Evolutionary conservation across 108 stramenopile genomes (phyloP).

Genomic region (Bacterosira constricta): DNA sequence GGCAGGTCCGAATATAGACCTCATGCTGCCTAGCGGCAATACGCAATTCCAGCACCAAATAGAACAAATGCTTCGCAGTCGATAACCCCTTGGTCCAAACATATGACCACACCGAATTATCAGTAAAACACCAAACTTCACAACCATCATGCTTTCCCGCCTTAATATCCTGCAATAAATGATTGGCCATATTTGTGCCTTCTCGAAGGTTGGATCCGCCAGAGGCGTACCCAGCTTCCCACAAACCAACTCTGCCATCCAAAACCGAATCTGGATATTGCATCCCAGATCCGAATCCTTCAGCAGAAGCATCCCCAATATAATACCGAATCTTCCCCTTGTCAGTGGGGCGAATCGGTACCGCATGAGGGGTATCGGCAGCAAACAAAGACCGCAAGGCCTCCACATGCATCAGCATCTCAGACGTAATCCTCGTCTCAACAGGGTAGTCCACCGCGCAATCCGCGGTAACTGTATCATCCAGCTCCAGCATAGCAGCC

Average conservation of each 20-base stretch:
- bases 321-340: not conserved
- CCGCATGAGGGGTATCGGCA: not conserved
- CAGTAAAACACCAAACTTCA: too few relatives aligned
- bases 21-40: not conserved
- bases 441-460: conserved; percentile 1
- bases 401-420: conserved; percentile 7
- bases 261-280: conserved; percentile 3
- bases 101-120: too few relatives aligned
- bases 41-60: not conserved
- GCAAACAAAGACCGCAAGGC: conserved; percentile 6
- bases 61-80: not conserved
- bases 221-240: too few relatives aligned
- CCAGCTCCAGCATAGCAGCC: not conserved
- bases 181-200: too few relatives aligned
- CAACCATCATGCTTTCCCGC: too few relatives aligned
- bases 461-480: not conserved
- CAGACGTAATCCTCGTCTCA: conserved; percentile 4
- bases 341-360: conserved; percentile 8
- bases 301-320: conserved; percentile 15
- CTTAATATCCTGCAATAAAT: too few relatives aligned
- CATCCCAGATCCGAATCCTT: conserved; percentile 10
- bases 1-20: not conserved
- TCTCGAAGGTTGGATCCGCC: too few relatives aligned
- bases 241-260: too few relatives aligned
- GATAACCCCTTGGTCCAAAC: not conserved